These are phyloP conservation scores for Entonaema liquescens DNA, from an alignment of 495 filamentous ascomycete genomes.

Conservation along the genomic window DNA sequence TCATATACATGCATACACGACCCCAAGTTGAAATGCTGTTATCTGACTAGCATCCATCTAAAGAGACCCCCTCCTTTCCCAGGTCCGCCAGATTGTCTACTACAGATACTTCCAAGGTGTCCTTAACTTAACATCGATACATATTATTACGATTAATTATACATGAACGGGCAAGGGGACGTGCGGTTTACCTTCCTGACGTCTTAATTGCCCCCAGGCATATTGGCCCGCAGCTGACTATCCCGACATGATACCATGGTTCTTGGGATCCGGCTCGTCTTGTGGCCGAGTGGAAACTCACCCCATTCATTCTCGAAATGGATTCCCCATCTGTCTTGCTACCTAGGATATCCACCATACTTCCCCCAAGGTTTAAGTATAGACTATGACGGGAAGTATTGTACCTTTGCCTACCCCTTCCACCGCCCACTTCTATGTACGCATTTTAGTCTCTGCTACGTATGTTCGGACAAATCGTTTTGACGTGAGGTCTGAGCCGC, in stretches of 20 bases:
- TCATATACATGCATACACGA: constrained; percentile 14
- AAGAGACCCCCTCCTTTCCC: constrained; percentile 10
- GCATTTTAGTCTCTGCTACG: neutral
- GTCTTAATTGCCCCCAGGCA: constrained; percentile 17
- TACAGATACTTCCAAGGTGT: constrained; percentile 17
- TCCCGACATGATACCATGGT: neutral
- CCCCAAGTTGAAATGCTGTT: constrained; percentile 1
- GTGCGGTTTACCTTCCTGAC: constrained; percentile 9
- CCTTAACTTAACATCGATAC: constrained; percentile 2
- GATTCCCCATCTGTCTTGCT: neutral
- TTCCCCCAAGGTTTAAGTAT: constrained; percentile 12
- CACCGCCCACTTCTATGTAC: neutral
- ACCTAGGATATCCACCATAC: neutral
- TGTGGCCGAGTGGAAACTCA: neutral
- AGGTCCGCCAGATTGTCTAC: neutral
- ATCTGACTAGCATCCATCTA: neutral
- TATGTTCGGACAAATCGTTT: neutral
- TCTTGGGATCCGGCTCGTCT: neutral
- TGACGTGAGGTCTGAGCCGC: neutral
- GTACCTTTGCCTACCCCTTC: neutral
- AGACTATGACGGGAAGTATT: neutral
- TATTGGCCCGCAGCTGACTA: neutral
- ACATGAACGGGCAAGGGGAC: constrained; percentile 2
- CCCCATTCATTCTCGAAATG: neutral
- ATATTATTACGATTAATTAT: constrained; percentile 15